Base-by-base conservation (phyloP, 2,329 filamentous ascomycete genomes). In the Zasmidium citrigriseum region DNA sequence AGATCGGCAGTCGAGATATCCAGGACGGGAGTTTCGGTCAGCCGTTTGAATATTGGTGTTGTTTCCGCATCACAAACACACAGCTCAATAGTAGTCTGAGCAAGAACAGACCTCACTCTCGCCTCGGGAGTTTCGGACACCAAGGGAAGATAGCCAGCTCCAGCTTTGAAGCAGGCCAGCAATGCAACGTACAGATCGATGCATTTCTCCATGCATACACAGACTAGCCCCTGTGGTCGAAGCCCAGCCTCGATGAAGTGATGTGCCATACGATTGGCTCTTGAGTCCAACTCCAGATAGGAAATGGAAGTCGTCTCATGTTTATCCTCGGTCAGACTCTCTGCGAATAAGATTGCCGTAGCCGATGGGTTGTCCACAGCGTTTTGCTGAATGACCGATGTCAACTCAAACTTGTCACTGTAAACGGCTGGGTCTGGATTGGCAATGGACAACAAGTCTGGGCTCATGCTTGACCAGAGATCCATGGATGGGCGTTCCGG, bases 61-160 rank as follows among this genome's bases (percentile, higher is more conserved):
- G 64, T 58, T 10, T 41, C 47, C 2, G 25, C 38, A 54, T 78
- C 68, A 62, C 71, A 72, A 55, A 88, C 69, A 57, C 80, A 80
- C 2, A 83, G 61, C 21, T 69, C 71, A 10, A 87, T 78, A 0
- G 77, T 72, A 0, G 89, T 83, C 64, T 90, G 85, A 1, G 73
- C 62, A 16, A 96, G 64, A 21, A 95, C 90, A 2, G 81, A 77
- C 2, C 77, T 71, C 0, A 89, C 77, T 52, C 90, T 81, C 10
- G 85, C 80, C 0, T 69, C 21, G 0, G 91, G 90, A 0, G 87
- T 89, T n/a, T 83, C 85, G 0, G 90, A 89, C 0, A 90, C 80
- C 3, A 96, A 79, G 0, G 91, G 91, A n/a, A 96, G 75, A 68
- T 96, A 95, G 7, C 87, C 90, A 67, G 86, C 87, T 9, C 91